These are phyloP conservation scores for Gossypioides kirkii DNA, from an alignment of 345 rosid genomes.

Conservation along the genomic window DNA sequence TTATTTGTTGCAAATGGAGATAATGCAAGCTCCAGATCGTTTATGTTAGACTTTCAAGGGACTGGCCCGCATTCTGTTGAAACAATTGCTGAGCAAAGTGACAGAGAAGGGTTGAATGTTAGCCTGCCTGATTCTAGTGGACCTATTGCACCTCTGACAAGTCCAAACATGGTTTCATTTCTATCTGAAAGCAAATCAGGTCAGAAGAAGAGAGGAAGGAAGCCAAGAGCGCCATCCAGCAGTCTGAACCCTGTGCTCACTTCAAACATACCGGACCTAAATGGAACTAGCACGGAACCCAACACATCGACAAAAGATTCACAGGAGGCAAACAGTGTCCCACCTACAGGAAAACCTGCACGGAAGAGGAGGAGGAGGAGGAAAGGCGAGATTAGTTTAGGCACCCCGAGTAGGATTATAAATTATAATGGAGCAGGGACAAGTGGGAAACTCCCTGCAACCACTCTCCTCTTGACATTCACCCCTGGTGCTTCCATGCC, in stretches of 20 bases:
- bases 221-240: slow-evolving; percentile 35
- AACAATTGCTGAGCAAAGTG: slow-evolving; percentile 23
- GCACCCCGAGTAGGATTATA: slow-evolving; percentile 17
- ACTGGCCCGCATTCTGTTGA: slow-evolving; percentile 29
- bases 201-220: slow-evolving; percentile 48
- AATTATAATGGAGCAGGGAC: slow-evolving; percentile 11
- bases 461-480: slow-evolving; percentile 64
- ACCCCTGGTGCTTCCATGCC: slow-evolving; percentile 53
- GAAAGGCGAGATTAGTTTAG: slow-evolving; percentile 26
- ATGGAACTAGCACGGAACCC: slow-evolving; percentile 37
- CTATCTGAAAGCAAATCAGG: slow-evolving; percentile 18
- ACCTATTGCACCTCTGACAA: not conserved
- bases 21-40: slow-evolving; percentile 18
- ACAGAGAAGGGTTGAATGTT: slow-evolving; percentile 16
- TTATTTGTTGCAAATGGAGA: slow-evolving; percentile 19
- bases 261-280: slow-evolving; percentile 55
- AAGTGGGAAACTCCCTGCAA: slow-evolving; percentile 37
- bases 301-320: slow-evolving; percentile 17
- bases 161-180: slow-evolving; percentile 22
- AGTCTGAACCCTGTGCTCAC: slow-evolving; percentile 14
- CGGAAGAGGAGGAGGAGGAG: slow-evolving; percentile 40
- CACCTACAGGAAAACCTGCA: slow-evolving; percentile 31
- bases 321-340: slow-evolving; percentile 22
- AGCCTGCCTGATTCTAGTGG: slow-evolving; percentile 25
- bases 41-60: slow-evolving; percentile 40